Evolutionary conservation across 2,329 filamentous ascomycete species (phyloP).

Genomic region (Atkinsonella hypoxylon): DNA sequence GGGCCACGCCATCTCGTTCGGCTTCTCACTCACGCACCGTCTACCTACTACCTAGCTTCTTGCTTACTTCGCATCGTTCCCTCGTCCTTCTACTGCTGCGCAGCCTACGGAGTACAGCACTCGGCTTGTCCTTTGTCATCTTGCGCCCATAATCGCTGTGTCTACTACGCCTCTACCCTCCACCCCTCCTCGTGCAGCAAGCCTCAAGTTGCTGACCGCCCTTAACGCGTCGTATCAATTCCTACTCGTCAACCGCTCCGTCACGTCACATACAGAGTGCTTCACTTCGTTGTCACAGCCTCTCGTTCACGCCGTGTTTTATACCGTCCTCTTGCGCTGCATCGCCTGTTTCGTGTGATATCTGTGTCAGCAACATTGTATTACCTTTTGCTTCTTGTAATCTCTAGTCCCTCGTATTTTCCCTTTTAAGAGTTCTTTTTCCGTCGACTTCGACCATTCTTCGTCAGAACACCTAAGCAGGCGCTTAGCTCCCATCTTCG

Average conservation of each 20-base stretch:
- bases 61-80: not conserved
- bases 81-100: not conserved
- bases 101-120: not conserved
- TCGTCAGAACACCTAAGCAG: not conserved
- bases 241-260: not conserved
- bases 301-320: not conserved
- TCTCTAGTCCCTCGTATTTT: not conserved
- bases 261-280: not conserved
- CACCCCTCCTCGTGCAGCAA: slow-evolving; percentile 3
- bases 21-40: not conserved
- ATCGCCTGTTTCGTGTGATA: slow-evolving; percentile 2
- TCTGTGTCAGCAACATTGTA: not conserved
- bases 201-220: slow-evolving; percentile 3
- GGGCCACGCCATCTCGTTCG: not conserved
- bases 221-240: not conserved
- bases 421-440: not conserved
- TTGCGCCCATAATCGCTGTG: not conserved
- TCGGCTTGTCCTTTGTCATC: not conserved
- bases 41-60: not conserved
- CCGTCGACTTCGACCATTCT: not conserved
- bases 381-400: not conserved
- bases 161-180: not conserved
- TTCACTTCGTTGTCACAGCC: not conserved
- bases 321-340: not conserved
- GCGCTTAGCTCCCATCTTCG: not conserved